Evolutionary conservation across 1,139 yeast genomes (phyloP).

Genomic region (Protomyces inouyei): DNA sequence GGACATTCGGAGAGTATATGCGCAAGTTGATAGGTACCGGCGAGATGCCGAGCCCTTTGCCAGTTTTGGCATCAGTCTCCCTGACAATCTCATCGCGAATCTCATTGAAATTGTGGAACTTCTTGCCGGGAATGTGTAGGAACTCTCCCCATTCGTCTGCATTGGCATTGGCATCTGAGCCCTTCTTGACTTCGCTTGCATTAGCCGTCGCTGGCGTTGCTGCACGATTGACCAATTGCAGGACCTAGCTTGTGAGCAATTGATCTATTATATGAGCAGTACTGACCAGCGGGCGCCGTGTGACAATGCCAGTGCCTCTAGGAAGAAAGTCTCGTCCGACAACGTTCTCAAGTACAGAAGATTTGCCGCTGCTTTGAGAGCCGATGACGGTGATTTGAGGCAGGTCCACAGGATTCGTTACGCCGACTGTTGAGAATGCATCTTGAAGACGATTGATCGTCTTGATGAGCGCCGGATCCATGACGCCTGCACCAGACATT

Average conservation of each 20-base stretch:
- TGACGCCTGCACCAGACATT: slow-evolving; percentile 36
- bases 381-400: slow-evolving; percentile 98
- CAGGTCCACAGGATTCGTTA: slow-evolving; percentile 54
- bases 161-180: slow-evolving; percentile 56
- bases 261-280: too few species aligned
- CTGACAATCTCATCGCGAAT: slow-evolving; percentile 85
- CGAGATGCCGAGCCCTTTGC: slow-evolving; percentile 86
- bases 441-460: slow-evolving; percentile 89
- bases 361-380: slow-evolving; percentile 90
- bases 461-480: slow-evolving; percentile 87
- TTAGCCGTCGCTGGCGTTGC: slow-evolving; percentile 29
- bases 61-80: slow-evolving; percentile 92
- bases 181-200: slow-evolving; percentile 31
- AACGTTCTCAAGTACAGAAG: slow-evolving; percentile 87
- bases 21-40: slow-evolving; percentile 88
- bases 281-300: slow-evolving; percentile 77
- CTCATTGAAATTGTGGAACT: slow-evolving; percentile 82
- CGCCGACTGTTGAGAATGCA: slow-evolving; percentile 87
- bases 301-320: slow-evolving; percentile 80
- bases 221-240: slow-evolving; percentile 36
- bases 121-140: slow-evolving; percentile 83
- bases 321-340: slow-evolving; percentile 95
- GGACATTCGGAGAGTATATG: slow-evolving; percentile 91
- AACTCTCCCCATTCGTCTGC: slow-evolving; percentile 98
- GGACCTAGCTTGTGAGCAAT: slow-evolving; percentile 28